Base-by-base conservation (phyloP, 23 red algal genomes). In the Gracilaria domingensis region DNA sequence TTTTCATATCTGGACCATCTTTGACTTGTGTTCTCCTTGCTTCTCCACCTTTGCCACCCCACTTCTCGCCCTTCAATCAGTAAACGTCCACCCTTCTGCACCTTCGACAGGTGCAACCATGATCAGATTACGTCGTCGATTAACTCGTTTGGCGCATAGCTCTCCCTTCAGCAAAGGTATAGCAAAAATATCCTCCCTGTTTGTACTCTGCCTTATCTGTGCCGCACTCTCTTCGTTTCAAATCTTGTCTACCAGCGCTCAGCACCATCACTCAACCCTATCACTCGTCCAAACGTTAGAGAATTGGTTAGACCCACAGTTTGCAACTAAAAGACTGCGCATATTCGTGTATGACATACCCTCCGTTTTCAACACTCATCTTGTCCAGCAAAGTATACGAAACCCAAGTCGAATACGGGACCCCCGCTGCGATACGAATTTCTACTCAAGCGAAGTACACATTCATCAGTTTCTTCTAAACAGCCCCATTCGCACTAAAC, bases 271-370 rank as follows among this genome's bases (percentile, higher is more conserved):
- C 36, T 36, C 57, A 40, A 23, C 57, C 36, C 54, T 25, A 13
- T 85, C 82, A 24, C 36, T 66, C 57, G 30, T 69, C 64, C 1
- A 13, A 30, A 65, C 33, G 0, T 80, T 93, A 6, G 66, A 85
- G 23, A 33, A 45, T 1, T 93, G 90, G 90, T 0, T 17, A n/a
- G n/a, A 60, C 11, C 36, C 79, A 17, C 20, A 78, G 23, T 85
- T 58, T 40, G 90, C 75, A 12, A 40, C n/a, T 17, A 7, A n/a
- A n/a, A 32, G 44, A 18, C 65, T 93, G 30, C 66, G 66, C 38
- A 69, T 93, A 23, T 93, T 74, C 56, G 90, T 93, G 21, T 93
- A 93, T 26, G 94, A 96, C 62, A 66, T 96, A 57, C 85, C 87
- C 5, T 35, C 88, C 32, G 56, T 37, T 44, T 89, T 80, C 80